phyloP scores from a whole-genome alignment of 106 monocot species.

The Dactylorhiza incarnata region DNA sequence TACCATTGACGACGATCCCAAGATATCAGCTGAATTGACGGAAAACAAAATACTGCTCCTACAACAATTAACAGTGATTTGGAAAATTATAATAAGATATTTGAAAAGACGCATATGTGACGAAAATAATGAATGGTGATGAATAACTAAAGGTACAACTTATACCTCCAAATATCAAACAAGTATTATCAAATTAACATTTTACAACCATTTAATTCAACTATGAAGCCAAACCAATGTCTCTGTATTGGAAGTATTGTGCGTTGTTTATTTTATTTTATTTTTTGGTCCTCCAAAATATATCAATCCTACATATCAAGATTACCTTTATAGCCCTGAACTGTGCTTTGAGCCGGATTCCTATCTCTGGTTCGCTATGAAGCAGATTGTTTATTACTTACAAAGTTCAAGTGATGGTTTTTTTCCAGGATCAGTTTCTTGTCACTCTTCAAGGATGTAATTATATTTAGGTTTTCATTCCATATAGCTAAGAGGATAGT shows the following conservation, averaged over 20 bases:
- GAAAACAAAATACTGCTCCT: slow-evolving; percentile 36
- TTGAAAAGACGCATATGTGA: not conserved
- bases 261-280: too few species aligned
- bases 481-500: too few species aligned
- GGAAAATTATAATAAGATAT: not conserved
- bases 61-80: not conserved
- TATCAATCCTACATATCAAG: too few species aligned
- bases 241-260: not conserved
- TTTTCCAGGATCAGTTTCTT: too few species aligned
- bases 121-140: not conserved
- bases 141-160: not conserved
- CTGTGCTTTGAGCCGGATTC: too few species aligned
- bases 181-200: not conserved
- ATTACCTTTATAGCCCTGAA: too few species aligned
- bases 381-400: too few species aligned
- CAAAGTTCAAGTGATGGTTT: too few species aligned
- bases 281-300: too few species aligned
- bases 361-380: too few species aligned
- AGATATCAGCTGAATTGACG: slow-evolving; percentile 41
- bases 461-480: too few species aligned
- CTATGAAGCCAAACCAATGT: not conserved
- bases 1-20: slow-evolving; percentile 44
- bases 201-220: not conserved
- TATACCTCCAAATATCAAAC: not conserved
- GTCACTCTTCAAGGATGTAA: too few species aligned